Conservation (phyloP, 192 early-diverging fungal genomes). For the Pilobolus umbonatus region DNA sequence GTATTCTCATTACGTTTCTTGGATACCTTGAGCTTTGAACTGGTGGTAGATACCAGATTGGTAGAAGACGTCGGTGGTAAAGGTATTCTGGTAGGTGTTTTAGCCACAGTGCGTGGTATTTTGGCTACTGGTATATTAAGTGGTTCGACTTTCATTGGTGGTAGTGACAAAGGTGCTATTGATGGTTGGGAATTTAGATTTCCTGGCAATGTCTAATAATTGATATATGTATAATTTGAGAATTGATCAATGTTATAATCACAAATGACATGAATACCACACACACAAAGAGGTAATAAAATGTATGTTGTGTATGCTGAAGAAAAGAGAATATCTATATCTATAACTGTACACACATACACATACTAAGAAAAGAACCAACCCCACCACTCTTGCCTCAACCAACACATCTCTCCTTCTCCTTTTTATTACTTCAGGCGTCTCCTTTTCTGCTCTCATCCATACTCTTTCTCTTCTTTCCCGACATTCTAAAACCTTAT, state of each 20-base stretch:
- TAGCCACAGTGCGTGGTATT: neutral
- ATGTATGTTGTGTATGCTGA: neutral
- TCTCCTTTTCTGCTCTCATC: too few relatives aligned
- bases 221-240: neutral
- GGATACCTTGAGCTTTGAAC: neutral
- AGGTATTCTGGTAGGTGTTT: slow-evolving; percentile 16
- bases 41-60: too few relatives aligned
- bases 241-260: neutral
- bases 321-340: neutral
- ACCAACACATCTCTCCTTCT: too few relatives aligned
- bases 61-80: slow-evolving; percentile 1
- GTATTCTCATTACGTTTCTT: neutral
- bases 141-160: slow-evolving; percentile 19
- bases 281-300: too few relatives aligned
- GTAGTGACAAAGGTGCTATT: slow-evolving; percentile 3
- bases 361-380: neutral
- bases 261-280: too few relatives aligned
- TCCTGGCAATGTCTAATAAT: slow-evolving; percentile 14
- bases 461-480: too few relatives aligned
- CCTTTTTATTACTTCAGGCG: too few relatives aligned
- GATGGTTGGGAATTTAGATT: slow-evolving; percentile 7
- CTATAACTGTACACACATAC: neutral
- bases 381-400: slow-evolving; percentile 16
- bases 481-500: too few relatives aligned
- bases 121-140: slow-evolving; percentile 6